phyloP scores from a whole-genome alignment of 2,329 filamentous ascomycete species.

The Lecanicillium sp. region DNA sequence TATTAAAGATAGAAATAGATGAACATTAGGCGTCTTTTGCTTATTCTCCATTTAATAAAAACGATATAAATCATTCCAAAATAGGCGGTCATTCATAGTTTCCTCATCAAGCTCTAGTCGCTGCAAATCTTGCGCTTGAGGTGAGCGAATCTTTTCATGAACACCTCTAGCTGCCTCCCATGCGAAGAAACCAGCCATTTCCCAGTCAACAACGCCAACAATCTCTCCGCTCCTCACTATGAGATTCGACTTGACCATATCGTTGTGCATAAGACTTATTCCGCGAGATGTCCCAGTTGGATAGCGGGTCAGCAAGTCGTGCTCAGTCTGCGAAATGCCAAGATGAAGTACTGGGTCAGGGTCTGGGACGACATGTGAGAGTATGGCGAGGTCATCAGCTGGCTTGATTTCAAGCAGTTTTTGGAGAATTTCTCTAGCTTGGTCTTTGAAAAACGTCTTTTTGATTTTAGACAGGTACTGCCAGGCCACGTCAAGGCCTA shows the following conservation, averaged over 20 bases:
- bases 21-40: no score
- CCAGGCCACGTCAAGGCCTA: conserved; percentile 26
- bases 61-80: no score
- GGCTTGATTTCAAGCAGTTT: conserved; percentile 18
- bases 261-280: not conserved
- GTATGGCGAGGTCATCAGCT: not conserved
- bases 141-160: not conserved
- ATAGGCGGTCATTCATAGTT: no score
- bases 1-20: no score
- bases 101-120: no score
- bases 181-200: conserved; percentile 8
- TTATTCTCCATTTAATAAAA: no score
- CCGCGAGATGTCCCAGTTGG: not conserved
- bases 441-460: conserved; percentile 24
- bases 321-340: not conserved
- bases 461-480: conserved; percentile 24
- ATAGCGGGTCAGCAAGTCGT: not conserved
- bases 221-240: conserved; percentile 20
- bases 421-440: conserved; percentile 23
- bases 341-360: not conserved
- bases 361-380: not conserved
- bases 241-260: conserved; percentile 14
- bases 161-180: not conserved
- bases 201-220: conserved; percentile 21
- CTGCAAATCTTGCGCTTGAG: no score